Base-by-base conservation (phyloP, 2,329 filamentous ascomycete genomes). In the Paracoccidioides brasiliensis region DNA sequence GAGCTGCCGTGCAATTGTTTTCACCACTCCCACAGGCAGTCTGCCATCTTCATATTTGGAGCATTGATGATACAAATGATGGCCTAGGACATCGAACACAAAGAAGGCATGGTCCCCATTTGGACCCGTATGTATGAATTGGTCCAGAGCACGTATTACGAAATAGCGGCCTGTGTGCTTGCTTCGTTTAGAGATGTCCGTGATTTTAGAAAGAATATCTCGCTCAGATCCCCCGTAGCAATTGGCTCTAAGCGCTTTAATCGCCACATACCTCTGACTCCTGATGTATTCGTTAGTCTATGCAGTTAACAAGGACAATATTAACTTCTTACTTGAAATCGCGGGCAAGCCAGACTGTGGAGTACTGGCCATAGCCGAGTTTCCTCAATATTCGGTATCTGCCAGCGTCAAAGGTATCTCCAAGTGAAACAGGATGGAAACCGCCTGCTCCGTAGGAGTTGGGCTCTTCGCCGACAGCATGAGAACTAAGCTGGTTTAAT, bases 381-480 rank as follows among this genome's bases (percentile, higher is more conserved):
- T 95, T 95, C 72, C 89, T 85, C 68, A 95, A 85, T 51, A 95
- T 82, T 3, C 87, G 91, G 74, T 95, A 95, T 76, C 86, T 88
- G 61, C 86, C 88, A 69, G 94, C 85, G 70, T 94, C 91, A 78
- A 95, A 95, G 67, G 87, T 86, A 73, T 95, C 90, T 65, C 90
- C 90, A 58, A 95, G 84, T 65, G 82, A 80, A 52, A 95, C 88
- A 8, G 89, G 90, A 69, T 95, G 90, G 72, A 95, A 95, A 59
- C 90, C 90, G 66, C 90, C 90, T 73, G 93, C 91, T 80, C 88
- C 93, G 77, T 96, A 95, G 71, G 94, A 88, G 73, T 95, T 88
- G 51, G 87, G 91, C 74, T 95, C 90, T 74, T 95, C 90, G 74
- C 35, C 28, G 22, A 46, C 56, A 46, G 5, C 40, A 49, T 4